Conservation (phyloP, 148 eudicot species). For the Agrostemma githago region DNA sequence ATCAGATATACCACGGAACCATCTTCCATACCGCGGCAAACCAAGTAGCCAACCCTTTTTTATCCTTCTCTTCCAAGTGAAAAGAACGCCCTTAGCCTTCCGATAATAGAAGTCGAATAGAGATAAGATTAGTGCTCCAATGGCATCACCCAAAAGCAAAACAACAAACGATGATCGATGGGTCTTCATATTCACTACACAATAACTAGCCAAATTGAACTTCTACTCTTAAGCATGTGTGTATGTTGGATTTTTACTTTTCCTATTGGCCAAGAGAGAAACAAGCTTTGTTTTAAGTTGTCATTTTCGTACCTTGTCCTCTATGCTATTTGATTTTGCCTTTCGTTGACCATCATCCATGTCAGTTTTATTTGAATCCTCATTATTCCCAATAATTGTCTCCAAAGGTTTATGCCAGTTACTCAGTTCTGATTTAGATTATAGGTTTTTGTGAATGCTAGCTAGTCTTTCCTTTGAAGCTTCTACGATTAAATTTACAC, state of each 20-base stretch:
- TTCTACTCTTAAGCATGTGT: not conserved
- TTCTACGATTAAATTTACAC: too few relatives aligned
- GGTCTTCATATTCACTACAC: not conserved
- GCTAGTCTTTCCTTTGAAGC: not conserved
- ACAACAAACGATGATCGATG: not conserved
- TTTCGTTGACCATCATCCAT: not conserved
- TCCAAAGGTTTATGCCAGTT: not conserved
- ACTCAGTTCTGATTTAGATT: too few relatives aligned
- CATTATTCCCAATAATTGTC: not conserved
- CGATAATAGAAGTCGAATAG: not conserved
- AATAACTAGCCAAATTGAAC: not conserved
- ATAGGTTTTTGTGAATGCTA: too few relatives aligned
- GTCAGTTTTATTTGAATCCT: not conserved
- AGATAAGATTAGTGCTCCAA: not conserved
- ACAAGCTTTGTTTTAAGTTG: not conserved
- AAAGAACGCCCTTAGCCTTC: not conserved
- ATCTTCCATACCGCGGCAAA: not conserved
- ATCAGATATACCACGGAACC: not conserved
- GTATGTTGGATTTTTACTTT: not conserved
- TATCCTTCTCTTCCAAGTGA: not conserved
- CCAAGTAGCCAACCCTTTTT: not conserved
- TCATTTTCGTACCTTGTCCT: not conserved
- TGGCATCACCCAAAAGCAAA: not conserved
- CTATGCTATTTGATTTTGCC: not conserved
- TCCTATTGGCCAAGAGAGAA: not conserved